Conservation (phyloP, 805 yeast species). For the Ogataea zsoltii region DNA sequence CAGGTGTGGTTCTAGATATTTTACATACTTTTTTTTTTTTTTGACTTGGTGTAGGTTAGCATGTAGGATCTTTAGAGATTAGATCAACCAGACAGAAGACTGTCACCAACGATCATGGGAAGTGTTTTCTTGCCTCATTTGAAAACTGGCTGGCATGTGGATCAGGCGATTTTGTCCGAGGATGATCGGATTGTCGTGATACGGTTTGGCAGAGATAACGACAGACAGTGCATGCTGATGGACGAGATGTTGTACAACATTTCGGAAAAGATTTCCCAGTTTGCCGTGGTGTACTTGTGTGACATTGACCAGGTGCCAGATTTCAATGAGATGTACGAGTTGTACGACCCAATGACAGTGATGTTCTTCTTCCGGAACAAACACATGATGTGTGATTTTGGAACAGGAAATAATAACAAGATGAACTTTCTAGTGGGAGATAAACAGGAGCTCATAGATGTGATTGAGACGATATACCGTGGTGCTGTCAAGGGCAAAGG, state of each 20-base stretch:
- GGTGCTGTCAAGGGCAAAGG: constrained; percentile 95
- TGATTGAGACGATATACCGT: constrained; percentile 82
- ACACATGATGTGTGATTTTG: constrained; percentile 98
- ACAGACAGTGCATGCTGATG: constrained; percentile 81
- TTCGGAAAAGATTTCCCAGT: constrained; percentile 82
- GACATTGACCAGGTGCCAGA: constrained; percentile 89
- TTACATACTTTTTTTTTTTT: too few relatives aligned
- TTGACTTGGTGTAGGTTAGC: too few relatives aligned
- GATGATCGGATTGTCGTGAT: constrained; percentile 85
- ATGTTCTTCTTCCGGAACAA: constrained; percentile 93
- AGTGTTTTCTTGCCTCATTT: constrained; percentile 81
- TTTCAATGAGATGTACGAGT: constrained; percentile 85
- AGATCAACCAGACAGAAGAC: not conserved
- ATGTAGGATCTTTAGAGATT: too few relatives aligned
- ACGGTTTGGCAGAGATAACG: constrained; percentile 81
- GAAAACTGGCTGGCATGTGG: constrained; percentile 93
- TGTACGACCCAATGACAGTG: constrained; percentile 85
- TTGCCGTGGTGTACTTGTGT: constrained; percentile 85
- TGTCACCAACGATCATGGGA: constrained; percentile 53
- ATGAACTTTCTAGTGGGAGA: constrained; percentile 76
- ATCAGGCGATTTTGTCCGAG: constrained; percentile 92
- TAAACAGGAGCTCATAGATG: constrained; percentile 88
- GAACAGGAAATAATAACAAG: constrained; percentile 96
- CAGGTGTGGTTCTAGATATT: not conserved
- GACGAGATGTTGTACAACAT: constrained; percentile 81